Evolutionary conservation across 176 grass and related monocot species (phyloP), one percentile per base, ranked within the genome.

Genomic region (Juncus effusus): DNA sequence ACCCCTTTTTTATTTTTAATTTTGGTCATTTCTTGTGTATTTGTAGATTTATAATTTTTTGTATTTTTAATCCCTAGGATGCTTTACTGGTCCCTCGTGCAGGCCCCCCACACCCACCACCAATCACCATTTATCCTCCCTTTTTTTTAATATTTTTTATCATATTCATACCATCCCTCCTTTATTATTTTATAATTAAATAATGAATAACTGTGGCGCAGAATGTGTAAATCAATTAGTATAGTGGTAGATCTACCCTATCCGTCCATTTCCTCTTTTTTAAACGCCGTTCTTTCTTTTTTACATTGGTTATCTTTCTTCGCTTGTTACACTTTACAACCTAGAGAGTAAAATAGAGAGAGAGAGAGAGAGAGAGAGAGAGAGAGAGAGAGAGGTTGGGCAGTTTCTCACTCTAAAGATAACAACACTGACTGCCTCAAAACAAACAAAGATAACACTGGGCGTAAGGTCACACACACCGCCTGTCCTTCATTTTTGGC

Each of bases 401-500:
- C 1, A 28, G 7, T 55, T 68, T 54, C 16, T 54, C 49, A 42
- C 13, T 70, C 19, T 28, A 28, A 28, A 28, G 19, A 13, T 11
- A 70, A 70, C 67, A 57, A n/a, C n/a, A n/a, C n/a, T n/a, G n/a
- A n/a, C n/a, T n/a, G n/a, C n/a, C n/a, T n/a, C n/a, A n/a, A n/a
- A n/a, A n/a, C n/a, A n/a, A n/a, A n/a, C n/a, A 28, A 28, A 28
- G 19, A 13, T 11, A 70, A 70, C 67, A 57, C 51, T 12, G 9
- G 67, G 67, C 45, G 12, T 14, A 56, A 3, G 51, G 6, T 57
- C 9, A 70, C 51, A 75, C 51, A 61, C 75, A 74, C 55, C 70
- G 60, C 56, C 79, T 66, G 82, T 83, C 78, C 77, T 78, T 82
- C 60, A n/a, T 53, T 52, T 38, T 28, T 36, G 42, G 37, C 44